These are phyloP conservation scores for Monosporascus sp. DNA, from an alignment of 2,329 filamentous ascomycete genomes.

Conservation along the genomic window DNA sequence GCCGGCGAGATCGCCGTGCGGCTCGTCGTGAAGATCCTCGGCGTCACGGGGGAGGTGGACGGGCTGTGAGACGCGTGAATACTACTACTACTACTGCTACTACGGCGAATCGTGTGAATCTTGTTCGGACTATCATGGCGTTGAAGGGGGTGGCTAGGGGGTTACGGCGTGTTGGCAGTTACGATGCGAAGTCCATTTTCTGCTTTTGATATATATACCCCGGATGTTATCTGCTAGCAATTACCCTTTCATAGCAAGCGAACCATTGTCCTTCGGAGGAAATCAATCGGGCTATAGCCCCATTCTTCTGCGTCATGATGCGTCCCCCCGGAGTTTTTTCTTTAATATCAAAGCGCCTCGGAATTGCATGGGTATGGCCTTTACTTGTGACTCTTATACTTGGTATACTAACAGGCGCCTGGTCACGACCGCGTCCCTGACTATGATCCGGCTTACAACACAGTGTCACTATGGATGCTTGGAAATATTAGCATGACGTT, in stretches of 20 bases:
- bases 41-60: conserved; percentile 18
- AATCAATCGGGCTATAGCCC: not conserved
- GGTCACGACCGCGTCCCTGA: too few relatives aligned
- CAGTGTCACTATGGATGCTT: too few relatives aligned
- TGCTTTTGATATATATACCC: not conserved
- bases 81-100: too few relatives aligned
- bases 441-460: too few relatives aligned
- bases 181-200: not conserved
- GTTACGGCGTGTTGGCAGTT: not conserved
- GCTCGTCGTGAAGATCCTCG: conserved; percentile 21
- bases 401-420: too few relatives aligned
- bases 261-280: not conserved
- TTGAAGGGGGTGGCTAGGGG: not conserved
- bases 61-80: conserved; percentile 4
- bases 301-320: too few relatives aligned
- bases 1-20: conserved; percentile 13
- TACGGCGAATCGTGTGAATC: not conserved
- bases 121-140: not conserved
- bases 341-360: too few relatives aligned
- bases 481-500: too few relatives aligned
- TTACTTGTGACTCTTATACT: too few relatives aligned
- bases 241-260: not conserved
- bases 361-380: too few relatives aligned
- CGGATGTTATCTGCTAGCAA: not conserved
- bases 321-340: too few relatives aligned